These are phyloP conservation scores for Mallotus nudiflorus DNA, from an alignment of 345 rosid genomes.

Conservation along the genomic window DNA sequence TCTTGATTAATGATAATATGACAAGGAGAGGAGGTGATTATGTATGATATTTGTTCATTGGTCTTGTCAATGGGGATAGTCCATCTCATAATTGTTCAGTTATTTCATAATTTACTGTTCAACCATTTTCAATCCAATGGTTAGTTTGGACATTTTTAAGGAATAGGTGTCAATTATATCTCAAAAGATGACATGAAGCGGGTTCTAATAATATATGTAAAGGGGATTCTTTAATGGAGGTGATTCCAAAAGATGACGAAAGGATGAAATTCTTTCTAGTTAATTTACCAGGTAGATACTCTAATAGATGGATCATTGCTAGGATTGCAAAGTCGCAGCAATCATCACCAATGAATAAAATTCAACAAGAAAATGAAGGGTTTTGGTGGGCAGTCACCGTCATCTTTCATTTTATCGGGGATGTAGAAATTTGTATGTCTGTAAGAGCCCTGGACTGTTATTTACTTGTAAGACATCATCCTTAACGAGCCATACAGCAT, in stretches of 20 bases:
- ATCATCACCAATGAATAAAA: constrained; percentile 24
- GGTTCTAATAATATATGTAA: too few species aligned
- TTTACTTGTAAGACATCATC: too few species aligned
- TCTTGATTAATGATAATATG: constrained; percentile 17
- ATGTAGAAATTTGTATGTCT: not conserved
- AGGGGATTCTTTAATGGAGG: not conserved
- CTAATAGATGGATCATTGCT: constrained; percentile 1
- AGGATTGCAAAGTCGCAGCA: constrained; percentile 17
- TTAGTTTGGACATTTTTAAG: too few species aligned
- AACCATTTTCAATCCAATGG: too few species aligned
- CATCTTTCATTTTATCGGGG: constrained; percentile 8
- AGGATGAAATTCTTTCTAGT: not conserved
- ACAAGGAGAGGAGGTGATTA: not conserved
- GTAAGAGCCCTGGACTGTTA: too few species aligned
- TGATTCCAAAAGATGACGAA: not conserved
- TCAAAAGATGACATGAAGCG: too few species aligned
- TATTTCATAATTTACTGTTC: too few species aligned
- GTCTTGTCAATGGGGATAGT: too few species aligned
- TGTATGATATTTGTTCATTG: too few species aligned
- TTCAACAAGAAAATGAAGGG: not conserved
- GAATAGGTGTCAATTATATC: too few species aligned
- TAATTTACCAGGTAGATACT: not conserved
- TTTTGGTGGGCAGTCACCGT: constrained; percentile 32
- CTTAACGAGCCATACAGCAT: too few species aligned
- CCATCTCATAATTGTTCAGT: too few species aligned